Conservation (phyloP, 2,329 filamentous ascomycete genomes). For the Botrytis fabae region DNA sequence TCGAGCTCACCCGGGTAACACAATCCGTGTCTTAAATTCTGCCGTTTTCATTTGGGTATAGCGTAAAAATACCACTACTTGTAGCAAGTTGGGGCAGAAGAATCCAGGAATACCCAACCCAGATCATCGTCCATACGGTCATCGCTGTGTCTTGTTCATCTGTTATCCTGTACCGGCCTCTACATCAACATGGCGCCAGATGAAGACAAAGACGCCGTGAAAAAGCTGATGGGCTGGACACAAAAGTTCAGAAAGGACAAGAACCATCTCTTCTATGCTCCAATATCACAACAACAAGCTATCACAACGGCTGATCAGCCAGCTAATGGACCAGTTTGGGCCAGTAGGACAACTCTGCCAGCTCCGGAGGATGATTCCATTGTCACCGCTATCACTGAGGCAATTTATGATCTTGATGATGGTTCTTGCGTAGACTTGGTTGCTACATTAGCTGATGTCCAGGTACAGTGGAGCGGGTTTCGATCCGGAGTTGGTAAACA, state of each 20-base stretch:
- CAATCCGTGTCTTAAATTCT: too few relatives aligned
- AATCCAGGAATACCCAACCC: too few relatives aligned
- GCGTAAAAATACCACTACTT: too few relatives aligned
- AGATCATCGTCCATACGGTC: too few relatives aligned
- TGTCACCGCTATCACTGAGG: background rate
- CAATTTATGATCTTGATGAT: background rate
- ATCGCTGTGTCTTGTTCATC: too few relatives aligned
- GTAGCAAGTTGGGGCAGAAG: too few relatives aligned
- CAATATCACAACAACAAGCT: background rate
- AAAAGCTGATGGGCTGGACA: background rate
- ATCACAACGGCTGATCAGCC: background rate
- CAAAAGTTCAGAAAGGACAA: background rate
- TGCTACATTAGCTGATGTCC: slow-evolving; percentile 7
- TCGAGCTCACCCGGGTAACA: too few relatives aligned
- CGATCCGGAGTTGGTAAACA: too few relatives aligned
- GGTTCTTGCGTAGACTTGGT: background rate
- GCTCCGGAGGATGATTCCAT: background rate
- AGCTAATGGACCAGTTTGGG: background rate
- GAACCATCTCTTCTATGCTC: background rate
- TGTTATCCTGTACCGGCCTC: background rate
- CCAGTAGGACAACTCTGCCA: background rate
- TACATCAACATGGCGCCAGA: background rate
- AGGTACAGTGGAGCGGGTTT: background rate
- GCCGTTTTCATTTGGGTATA: too few relatives aligned
- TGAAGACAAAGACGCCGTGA: background rate